Evolutionary conservation across 495 filamentous ascomycete genomes (phyloP).

Genomic region (Xylaria intraflava): DNA sequence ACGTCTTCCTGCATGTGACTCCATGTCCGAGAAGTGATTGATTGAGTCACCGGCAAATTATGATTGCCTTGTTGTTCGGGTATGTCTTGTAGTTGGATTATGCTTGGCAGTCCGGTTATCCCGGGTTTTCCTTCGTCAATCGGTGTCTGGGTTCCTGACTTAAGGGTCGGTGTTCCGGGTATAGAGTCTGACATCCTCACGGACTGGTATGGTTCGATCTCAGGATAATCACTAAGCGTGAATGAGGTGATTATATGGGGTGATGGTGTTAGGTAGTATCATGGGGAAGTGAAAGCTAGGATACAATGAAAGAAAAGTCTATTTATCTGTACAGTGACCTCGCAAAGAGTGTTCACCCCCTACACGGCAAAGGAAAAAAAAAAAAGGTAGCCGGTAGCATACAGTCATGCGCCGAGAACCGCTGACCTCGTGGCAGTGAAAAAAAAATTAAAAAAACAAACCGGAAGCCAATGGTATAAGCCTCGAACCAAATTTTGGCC

Average conservation of each 20-base stretch:
- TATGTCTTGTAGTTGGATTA: background rate
- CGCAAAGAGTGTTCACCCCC: no score
- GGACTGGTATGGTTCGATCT: background rate
- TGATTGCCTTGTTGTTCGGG: background rate
- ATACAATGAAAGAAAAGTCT: background rate
- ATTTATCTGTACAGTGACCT: no score
- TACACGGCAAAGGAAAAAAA: background rate
- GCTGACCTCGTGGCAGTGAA: background rate
- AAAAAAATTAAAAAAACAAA: no score
- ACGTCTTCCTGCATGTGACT: conserved; percentile 32
- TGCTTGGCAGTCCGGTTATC: background rate
- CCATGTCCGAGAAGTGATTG: conserved; percentile 25
- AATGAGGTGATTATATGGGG: background rate
- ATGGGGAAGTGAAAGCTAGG: background rate
- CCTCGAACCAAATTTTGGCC: background rate
- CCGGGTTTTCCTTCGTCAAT: background rate
- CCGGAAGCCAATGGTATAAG: no score
- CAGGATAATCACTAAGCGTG: background rate
- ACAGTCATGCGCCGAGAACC: conserved; percentile 8
- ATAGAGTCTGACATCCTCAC: background rate
- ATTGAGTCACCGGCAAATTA: background rate
- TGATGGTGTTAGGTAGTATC: background rate
- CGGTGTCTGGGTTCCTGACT: background rate
- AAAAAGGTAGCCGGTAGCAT: background rate
- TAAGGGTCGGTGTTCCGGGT: background rate